Base-by-base conservation (phyloP, 495 filamentous ascomycete species). In the Daldinia childiae region DNA sequence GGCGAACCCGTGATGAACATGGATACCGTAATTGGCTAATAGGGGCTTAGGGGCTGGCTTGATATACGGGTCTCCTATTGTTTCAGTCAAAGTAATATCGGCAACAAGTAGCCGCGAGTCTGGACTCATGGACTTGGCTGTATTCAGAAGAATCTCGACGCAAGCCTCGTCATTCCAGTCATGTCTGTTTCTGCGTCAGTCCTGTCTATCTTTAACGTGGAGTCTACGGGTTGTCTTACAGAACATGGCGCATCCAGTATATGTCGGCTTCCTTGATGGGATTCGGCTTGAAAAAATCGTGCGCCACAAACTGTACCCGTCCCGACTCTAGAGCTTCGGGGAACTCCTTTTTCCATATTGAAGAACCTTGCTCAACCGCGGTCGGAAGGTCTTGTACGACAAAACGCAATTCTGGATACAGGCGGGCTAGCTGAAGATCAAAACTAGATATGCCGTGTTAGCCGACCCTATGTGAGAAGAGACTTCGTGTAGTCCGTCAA, bases 141-240 rank as follows among this genome's bases (percentile, higher is more conserved):
- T 68, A 15, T 58, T 63, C n/a, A 59, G 34, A 30, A 84, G 76
- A 41, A 83, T 83, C 24, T 72, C 69, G n/a, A 80, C 54, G 51
- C 76, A 77, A 68, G 81, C 80, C 12, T 73, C 69, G 61, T 84
- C 81, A n/a, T 79, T 76, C 83, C 81, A 84, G 57, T 85, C 76
- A 48, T 80, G 79, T 21, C 71, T 74, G 29, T 38, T 54, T 34
- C 27, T 17, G 34, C 4, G 57, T 73, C 51, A 73, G 71, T 45
- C 51, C 14, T 61, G 15, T 19, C 14, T 61, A 9, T 19, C 50
- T 58, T 62, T 38, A 15, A 51, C 26, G 4, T 43, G 34, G 14
- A 14, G 8, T 48, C 17, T 48, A 32, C 24, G 50, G 41, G 14
- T 27, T 11, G 11, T 26, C 54, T 61, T 58, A 74, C 68, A 85